A percentile compares a stretch with the other conserved stretches of the same genome.
Conservation (phyloP, 768 basidiomycete genomes). For the Cystofilobasidium macerans region DNA sequence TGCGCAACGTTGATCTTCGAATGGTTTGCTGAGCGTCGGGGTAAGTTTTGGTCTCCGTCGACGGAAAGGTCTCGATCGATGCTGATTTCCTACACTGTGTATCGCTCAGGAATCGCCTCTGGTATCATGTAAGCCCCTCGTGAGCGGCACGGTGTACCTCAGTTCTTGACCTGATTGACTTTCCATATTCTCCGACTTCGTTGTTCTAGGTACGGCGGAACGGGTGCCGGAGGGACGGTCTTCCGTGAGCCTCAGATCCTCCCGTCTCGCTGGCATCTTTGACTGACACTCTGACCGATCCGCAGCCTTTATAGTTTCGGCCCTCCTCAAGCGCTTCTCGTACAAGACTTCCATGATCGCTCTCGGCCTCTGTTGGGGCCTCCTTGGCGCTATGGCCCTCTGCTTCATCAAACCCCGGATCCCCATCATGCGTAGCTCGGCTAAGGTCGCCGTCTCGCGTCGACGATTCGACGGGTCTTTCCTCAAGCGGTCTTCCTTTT, state of each 20-base stretch:
- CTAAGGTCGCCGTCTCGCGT: not conserved
- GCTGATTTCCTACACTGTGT: too few species aligned
- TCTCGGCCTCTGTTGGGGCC: conserved; percentile 29
- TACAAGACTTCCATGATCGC: conserved; percentile 35
- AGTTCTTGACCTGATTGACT: too few species aligned
- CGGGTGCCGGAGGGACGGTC: conserved; percentile 31
- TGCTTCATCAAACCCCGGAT: not conserved
- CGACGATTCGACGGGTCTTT: not conserved
- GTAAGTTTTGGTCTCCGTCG: not conserved
- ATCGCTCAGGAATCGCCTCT: not conserved
- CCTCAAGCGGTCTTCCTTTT: conserved; percentile 24
- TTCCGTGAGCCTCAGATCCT: too few species aligned
- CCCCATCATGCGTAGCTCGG: not conserved
- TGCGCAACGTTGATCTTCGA: not conserved
- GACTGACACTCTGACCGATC: too few species aligned
- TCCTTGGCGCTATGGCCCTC: conserved; percentile 26
- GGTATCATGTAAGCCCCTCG: conserved; percentile 32
- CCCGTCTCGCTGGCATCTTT: too few species aligned
- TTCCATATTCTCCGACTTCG: too few species aligned
- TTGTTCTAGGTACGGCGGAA: conserved; percentile 25
- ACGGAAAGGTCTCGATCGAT: too few species aligned
- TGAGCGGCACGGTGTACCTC: too few species aligned
- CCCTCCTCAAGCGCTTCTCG: conserved; percentile 29
- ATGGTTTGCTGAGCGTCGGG: not conserved
- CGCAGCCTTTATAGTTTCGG: conserved; percentile 30